Evolutionary conservation across 441 rosid species (phyloP).

Genomic region (Erodium trifolium): DNA sequence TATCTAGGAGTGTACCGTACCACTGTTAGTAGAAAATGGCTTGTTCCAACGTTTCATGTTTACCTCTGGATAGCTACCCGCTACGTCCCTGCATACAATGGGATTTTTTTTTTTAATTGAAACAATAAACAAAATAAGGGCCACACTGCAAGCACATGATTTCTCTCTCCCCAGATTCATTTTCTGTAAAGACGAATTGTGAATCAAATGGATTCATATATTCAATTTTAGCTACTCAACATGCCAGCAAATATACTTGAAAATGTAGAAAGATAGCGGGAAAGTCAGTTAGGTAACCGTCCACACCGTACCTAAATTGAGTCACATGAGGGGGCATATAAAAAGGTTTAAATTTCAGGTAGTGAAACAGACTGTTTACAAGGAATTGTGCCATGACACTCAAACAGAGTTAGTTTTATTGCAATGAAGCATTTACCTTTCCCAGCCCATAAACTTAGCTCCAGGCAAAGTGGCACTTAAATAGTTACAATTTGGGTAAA

Average conservation of each 20-base stretch:
- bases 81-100: constrained; percentile 27
- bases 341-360: not conserved
- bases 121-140: not conserved
- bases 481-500: not conserved
- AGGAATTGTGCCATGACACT: not conserved
- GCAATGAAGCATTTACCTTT: not conserved
- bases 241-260: not conserved
- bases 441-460: not conserved
- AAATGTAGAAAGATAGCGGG: not conserved
- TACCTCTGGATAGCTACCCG: constrained; percentile 27
- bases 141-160: not conserved
- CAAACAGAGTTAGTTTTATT: not conserved
- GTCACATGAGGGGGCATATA: not conserved
- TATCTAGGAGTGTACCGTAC: constrained; percentile 26
- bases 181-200: not conserved
- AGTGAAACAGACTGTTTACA: not conserved
- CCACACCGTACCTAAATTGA: not conserved
- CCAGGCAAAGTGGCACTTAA: not conserved
- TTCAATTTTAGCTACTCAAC: not conserved
- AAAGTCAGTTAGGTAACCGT: not conserved
- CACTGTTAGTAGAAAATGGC: constrained; percentile 65
- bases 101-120: not conserved
- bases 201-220: not conserved
- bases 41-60: constrained; percentile 43
- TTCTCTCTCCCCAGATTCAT: not conserved